Evolutionary conservation across 495 filamentous ascomycete species (phyloP), one percentile per base, ranked within the genome.

Genomic region (Aspergillus leporis): DNA sequence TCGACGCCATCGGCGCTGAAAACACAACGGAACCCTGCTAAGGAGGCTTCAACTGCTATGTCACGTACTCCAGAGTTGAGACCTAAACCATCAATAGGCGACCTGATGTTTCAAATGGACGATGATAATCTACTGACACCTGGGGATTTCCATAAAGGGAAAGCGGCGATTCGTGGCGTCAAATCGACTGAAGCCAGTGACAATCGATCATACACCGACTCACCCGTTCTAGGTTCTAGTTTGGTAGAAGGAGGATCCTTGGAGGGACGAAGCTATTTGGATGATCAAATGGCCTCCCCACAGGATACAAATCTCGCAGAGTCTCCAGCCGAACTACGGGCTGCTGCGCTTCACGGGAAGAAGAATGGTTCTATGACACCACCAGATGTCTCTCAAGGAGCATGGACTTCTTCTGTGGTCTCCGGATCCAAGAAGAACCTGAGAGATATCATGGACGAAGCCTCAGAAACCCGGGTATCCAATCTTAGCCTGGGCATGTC

Each of bases 101-200:
- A 97, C 61, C 77, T 97, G 38, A 94, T 97, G 77, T 97, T 96
- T 66, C 87, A 92, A 59, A 96, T 96, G 91, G 93, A 96, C 56
- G 91, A 93, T n/a, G 92, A 91, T 41, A 78, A 72, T 45, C 57
- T 58, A 13, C 55, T 72, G 40, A 69, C 72, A 0, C 60, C 69
- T 5, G 54, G 53, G n/a, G 59, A 70, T 38, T 55, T 58, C 1
- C 53, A 56, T 10, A 76, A 71, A 65, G 74, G 74, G 4, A 76
- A 76, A 56, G 49, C 61, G 28, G 61, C 61, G 6, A 50, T 72
- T 55, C 68, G 74, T 36, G 65, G 69, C 1, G 10, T 51, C 7
- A 65, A 59, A 41, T 38, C 58, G 21, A 18, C 9, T 13, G 34
- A 61, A 40, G 34, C 55, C 61, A 50, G 55, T 34, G 68, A 70